Evolutionary conservation across 148 eudicot species (phyloP).

Genomic region (Camellia granthamiana): DNA sequence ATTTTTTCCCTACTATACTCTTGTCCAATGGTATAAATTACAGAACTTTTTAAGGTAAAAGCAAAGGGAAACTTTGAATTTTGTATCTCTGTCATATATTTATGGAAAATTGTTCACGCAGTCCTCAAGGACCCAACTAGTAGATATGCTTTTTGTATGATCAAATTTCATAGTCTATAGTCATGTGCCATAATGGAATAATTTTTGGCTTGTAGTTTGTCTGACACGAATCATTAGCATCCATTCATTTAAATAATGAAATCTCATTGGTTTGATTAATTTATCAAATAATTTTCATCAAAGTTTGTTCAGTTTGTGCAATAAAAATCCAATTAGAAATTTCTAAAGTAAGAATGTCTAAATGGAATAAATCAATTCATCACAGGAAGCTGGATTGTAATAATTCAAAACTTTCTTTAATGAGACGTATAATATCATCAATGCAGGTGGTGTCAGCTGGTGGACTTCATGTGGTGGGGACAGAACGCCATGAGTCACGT

Average conservation of each 20-base stretch:
- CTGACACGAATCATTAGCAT: background rate
- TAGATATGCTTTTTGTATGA: background rate
- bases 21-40: background rate
- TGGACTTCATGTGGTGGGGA: slow-evolving; percentile 96
- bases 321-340: background rate
- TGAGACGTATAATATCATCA: background rate
- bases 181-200: background rate
- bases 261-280: background rate
- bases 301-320: background rate
- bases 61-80: background rate
- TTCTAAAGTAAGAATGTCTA: slow-evolving; percentile 4
- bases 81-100: background rate
- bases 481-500: slow-evolving; percentile 99
- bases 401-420: background rate
- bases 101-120: background rate
- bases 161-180: background rate
- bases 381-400: background rate
- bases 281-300: background rate
- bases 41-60: background rate
- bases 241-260: background rate
- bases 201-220: background rate
- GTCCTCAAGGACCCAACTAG: background rate
- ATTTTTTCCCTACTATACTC: background rate
- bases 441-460: slow-evolving; percentile 87
- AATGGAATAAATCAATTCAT: background rate